Percentiles rank a stretch among this genome's conserved stretches.
These are phyloP conservation scores for Sugiyamaella chiloensis DNA, from an alignment of 805 yeast genomes.

Conservation along the genomic window DNA sequence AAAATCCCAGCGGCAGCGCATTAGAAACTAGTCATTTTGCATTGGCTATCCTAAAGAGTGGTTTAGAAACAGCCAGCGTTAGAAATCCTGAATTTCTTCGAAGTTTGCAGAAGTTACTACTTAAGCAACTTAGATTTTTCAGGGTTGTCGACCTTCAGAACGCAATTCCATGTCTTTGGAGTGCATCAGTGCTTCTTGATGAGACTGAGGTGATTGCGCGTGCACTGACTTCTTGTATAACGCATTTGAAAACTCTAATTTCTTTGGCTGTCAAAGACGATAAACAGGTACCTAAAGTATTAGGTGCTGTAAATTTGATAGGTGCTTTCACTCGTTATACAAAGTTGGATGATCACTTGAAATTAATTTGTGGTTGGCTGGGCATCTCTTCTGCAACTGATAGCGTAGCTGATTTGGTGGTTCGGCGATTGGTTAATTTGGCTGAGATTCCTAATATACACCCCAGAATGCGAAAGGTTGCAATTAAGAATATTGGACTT, in stretches of 20 bases:
- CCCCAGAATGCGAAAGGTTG: constrained; percentile 43
- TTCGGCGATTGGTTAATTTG: constrained; percentile 36
- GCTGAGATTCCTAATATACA: not conserved
- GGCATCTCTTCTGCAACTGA: constrained; percentile 39
- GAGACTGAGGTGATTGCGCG: constrained; percentile 51
- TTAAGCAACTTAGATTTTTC: constrained; percentile 12
- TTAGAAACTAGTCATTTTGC: constrained; percentile 26
- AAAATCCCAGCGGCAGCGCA: constrained; percentile 7
- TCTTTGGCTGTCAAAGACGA: constrained; percentile 16
- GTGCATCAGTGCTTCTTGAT: constrained; percentile 45
- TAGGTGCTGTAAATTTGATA: constrained; percentile 55
- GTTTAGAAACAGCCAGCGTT: constrained; percentile 43
- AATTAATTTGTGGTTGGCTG: constrained; percentile 39
- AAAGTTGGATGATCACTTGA: constrained; percentile 47
- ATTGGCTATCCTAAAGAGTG: constrained; percentile 51
- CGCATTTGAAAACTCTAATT: constrained; percentile 38
- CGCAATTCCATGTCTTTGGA: constrained; percentile 70
- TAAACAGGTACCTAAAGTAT: constrained; percentile 13
- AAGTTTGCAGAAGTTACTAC: constrained; percentile 40
- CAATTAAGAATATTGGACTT: constrained; percentile 55
- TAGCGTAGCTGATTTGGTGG: constrained; percentile 7
- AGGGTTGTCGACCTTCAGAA: constrained; percentile 14
- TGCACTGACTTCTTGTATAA: constrained; percentile 63
- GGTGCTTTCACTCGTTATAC: constrained; percentile 74
- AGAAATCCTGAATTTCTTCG: constrained; percentile 51